Conservation (phyloP, 164 flowering plant species). For the Umbellularia californica region DNA sequence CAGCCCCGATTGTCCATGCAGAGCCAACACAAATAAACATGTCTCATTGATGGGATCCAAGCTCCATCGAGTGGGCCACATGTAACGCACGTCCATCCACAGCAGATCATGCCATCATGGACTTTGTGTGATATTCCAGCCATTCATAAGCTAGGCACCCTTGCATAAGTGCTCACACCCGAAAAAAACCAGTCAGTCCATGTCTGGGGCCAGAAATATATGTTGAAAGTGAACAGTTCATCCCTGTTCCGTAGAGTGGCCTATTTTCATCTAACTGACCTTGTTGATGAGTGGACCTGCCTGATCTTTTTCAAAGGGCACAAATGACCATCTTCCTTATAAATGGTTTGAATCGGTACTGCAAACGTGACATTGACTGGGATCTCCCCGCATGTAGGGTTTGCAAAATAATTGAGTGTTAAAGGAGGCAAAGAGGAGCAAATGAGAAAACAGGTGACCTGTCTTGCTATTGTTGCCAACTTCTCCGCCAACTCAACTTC, state of each 20-base stretch:
- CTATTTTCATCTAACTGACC: neutral
- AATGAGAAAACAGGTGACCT: conserved; percentile 39
- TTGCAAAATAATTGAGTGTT: neutral
- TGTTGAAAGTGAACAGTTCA: neutral
- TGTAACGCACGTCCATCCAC: neutral
- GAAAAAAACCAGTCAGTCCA: neutral
- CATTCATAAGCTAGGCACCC: neutral
- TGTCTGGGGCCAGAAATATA: neutral
- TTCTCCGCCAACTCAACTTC: conserved; percentile 95
- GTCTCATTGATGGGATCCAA: neutral
- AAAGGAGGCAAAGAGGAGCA: neutral
- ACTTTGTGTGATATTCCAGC: neutral
- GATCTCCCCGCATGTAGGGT: neutral
- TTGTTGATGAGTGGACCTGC: neutral
- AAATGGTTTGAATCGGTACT: neutral
- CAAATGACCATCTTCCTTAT: neutral
- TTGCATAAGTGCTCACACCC: neutral
- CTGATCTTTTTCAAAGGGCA: neutral
- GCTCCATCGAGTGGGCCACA: neutral
- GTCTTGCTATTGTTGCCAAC: conserved; percentile 70
- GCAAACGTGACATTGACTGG: neutral
- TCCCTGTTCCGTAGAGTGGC: neutral
- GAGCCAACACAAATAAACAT: neutral
- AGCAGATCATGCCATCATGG: too few relatives aligned
- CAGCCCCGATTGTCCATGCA: neutral